Evolutionary conservation across 495 filamentous ascomycete species (phyloP).

Genomic region (Alectoria sarmentosa): DNA sequence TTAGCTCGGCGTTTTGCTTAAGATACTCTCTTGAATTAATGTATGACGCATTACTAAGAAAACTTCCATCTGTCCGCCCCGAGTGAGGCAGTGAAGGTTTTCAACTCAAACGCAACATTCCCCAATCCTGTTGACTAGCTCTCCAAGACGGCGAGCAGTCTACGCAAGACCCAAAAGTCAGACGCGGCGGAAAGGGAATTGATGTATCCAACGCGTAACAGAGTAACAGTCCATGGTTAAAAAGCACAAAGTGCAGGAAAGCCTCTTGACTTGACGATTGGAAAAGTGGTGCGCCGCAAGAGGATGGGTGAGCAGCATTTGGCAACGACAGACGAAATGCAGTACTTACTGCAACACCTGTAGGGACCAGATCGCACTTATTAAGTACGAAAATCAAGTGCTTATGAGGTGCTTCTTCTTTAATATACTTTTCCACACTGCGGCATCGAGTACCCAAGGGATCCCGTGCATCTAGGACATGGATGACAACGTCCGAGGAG

Average conservation of each 20-base stretch:
- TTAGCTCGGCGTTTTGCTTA: slow-evolving; percentile 32
- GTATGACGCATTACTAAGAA: slow-evolving; percentile 99
- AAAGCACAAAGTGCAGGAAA: slow-evolving; percentile 48
- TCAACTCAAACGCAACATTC: slow-evolving; percentile 89
- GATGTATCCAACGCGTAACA: slow-evolving; percentile 99
- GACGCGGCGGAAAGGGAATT: slow-evolving; percentile 59
- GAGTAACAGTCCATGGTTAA: slow-evolving; percentile 65
- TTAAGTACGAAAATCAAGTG: slow-evolving; percentile 89
- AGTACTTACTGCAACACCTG: slow-evolving; percentile 81
- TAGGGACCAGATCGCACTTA: slow-evolving; percentile 95
- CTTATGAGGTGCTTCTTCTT: slow-evolving; percentile 90
- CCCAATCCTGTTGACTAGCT: slow-evolving; percentile 47
- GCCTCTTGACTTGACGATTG: slow-evolving; percentile 95
- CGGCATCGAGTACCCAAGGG: slow-evolving; percentile 84
- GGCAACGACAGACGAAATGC: slow-evolving; percentile 16
- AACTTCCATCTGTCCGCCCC: slow-evolving; percentile 52
- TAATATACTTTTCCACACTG: slow-evolving; percentile 82
- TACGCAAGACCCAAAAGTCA: slow-evolving; percentile 52
- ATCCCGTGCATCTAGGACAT: slow-evolving; percentile 91
- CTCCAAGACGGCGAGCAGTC: slow-evolving; percentile 79
- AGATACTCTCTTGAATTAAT: slow-evolving; percentile 39
- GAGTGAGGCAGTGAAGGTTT: slow-evolving; percentile 44
- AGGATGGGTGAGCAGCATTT: neutral
- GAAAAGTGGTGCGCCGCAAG: slow-evolving; percentile 25
- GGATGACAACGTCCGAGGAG: slow-evolving; percentile 91